phyloP scores from a whole-genome alignment of 2,329 filamentous ascomycete genomes.

The Fusarium sp. region DNA sequence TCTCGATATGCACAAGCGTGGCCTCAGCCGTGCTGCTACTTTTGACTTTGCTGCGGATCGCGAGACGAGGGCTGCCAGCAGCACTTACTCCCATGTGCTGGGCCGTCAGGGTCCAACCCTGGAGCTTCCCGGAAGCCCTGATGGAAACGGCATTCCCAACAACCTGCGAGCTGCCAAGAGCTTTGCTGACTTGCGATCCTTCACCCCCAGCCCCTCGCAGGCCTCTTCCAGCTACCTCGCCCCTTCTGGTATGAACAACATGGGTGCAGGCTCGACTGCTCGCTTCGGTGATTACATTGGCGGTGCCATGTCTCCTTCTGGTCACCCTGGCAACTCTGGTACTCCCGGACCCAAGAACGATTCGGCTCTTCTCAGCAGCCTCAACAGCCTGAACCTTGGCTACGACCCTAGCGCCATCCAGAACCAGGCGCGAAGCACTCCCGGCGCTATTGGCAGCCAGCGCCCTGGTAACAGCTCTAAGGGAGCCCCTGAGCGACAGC shows the following conservation, averaged over 20 bases:
- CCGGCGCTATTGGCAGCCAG: conserved; percentile 77
- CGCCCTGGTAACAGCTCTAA: conserved; percentile 62
- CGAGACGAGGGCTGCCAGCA: conserved; percentile 74
- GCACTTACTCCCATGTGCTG: conserved; percentile 79
- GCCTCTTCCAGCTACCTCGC: conserved; percentile 81
- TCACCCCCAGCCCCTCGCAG: conserved; percentile 94
- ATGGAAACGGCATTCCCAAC: conserved; percentile 73
- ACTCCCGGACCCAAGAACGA: conserved; percentile 59
- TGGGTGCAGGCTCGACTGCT: conserved; percentile 58
- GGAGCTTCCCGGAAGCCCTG: conserved; percentile 86
- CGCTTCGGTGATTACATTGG: conserved; percentile 64
- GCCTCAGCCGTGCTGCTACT: conserved; percentile 93
- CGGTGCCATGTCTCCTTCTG: conserved; percentile 54
- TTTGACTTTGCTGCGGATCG: conserved; percentile 93
- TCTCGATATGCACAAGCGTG: conserved; percentile 84
- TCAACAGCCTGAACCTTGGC: conserved; percentile 67
- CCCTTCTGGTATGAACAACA: conserved; percentile 67
- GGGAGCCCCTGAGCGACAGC: conserved; percentile 72
- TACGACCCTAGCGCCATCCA: conserved; percentile 63
- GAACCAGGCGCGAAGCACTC: conserved; percentile 61
- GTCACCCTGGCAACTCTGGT: conserved; percentile 54
- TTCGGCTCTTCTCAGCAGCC: conserved; percentile 62
- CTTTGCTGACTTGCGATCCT: conserved; percentile 94
- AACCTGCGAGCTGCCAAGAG: conserved; percentile 95
- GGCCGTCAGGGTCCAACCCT: conserved; percentile 89